phyloP scores from a whole-genome alignment of 768 basidiomycete genomes.

The Suillus subalutaceus region DNA sequence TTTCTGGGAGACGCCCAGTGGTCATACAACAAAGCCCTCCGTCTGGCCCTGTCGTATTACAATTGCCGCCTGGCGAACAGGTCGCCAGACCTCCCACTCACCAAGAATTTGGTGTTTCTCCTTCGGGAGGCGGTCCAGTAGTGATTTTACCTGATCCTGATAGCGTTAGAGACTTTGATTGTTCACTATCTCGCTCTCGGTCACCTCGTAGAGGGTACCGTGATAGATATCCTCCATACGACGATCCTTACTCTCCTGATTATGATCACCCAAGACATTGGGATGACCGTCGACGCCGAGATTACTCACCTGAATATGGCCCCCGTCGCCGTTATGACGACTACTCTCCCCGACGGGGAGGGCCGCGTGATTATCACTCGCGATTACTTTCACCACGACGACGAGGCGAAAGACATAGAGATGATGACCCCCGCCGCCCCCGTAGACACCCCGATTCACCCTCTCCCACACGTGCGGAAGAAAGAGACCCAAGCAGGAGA shows the following conservation, averaged over 20 bases:
- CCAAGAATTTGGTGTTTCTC: conserved; percentile 21
- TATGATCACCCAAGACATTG: not conserved
- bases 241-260: conserved; percentile 12
- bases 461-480: not conserved
- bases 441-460: not conserved
- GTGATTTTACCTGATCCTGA: conserved; percentile 6
- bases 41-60: conserved; percentile 18
- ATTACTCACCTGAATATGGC: conserved; percentile 20
- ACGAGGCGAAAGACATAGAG: not conserved
- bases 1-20: conserved; percentile 6
- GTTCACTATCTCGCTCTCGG: conserved; percentile 18
- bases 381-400: conserved; percentile 2
- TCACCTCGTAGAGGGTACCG: conserved; percentile 20
- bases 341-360: conserved; percentile 16
- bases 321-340: conserved; percentile 2
- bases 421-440: not conserved
- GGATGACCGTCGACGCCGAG: conserved; percentile 12
- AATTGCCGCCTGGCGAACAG: conserved; percentile 1
- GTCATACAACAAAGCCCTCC: conserved; percentile 19
- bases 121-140: conserved; percentile 11
- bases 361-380: conserved; percentile 2
- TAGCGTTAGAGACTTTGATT: conserved; percentile 14
- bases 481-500: not conserved
- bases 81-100: conserved; percentile 28
- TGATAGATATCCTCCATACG: conserved; percentile 6